Conservation (phyloP, 2,329 filamentous ascomycete species). For the Colletotrichum chlorophyti region DNA sequence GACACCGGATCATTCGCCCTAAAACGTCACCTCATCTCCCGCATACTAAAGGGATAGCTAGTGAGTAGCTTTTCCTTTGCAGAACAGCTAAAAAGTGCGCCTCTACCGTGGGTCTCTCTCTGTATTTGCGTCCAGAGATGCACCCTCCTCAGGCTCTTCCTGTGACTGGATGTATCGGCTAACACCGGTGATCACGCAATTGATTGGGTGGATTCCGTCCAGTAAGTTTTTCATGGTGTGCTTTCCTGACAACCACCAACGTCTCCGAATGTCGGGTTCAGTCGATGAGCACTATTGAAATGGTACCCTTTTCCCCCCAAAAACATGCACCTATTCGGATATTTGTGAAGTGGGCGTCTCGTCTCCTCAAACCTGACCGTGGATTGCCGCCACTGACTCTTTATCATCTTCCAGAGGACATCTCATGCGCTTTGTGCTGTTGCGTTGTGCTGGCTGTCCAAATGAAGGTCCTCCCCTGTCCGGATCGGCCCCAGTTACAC, state of each 20-base stretch:
- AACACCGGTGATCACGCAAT: slow-evolving; percentile 23
- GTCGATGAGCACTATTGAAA: too few relatives aligned
- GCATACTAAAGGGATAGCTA: too few relatives aligned
- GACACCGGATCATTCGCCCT: slow-evolving; percentile 3
- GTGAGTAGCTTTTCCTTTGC: neutral
- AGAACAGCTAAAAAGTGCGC: too few relatives aligned
- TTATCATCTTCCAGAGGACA: too few relatives aligned
- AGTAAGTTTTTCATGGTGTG: neutral
- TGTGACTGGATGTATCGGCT: slow-evolving; percentile 18
- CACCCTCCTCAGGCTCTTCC: neutral
- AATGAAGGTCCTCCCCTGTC: slow-evolving; percentile 10
- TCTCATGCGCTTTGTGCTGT: slow-evolving; percentile 17
- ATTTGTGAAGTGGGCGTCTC: too few relatives aligned
- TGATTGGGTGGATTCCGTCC: slow-evolving; percentile 24
- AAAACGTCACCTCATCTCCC: slow-evolving; percentile 6
- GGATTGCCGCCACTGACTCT: too few relatives aligned
- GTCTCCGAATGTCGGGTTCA: neutral
- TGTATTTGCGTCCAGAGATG: neutral
- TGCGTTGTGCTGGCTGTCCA: slow-evolving; percentile 12
- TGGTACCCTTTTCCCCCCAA: too few relatives aligned
- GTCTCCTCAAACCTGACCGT: too few relatives aligned
- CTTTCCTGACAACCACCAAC: slow-evolving; percentile 10
- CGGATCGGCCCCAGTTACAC: neutral
- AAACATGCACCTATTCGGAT: too few relatives aligned
- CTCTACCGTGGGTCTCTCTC: neutral